phyloP scores from a whole-genome alignment of 164 flowering plant species.

The Macadamia tetraphylla region DNA sequence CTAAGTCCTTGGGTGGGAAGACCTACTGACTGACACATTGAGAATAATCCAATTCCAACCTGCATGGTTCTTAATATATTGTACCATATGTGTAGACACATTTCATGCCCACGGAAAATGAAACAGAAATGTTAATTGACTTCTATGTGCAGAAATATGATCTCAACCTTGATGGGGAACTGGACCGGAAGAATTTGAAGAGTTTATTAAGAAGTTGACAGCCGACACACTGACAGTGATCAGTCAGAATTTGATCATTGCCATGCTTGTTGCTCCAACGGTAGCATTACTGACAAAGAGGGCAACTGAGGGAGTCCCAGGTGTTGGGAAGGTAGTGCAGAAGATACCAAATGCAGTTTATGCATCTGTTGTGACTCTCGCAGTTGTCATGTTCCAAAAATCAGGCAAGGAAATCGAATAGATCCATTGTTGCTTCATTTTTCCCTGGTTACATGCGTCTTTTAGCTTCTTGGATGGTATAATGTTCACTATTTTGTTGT shows the following conservation, averaged over 20 bases:
- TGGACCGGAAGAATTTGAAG: constrained; percentile 70
- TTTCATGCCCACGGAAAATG: not conserved
- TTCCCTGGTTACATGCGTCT: not conserved
- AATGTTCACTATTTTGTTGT: too few species aligned
- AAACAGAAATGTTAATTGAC: not conserved
- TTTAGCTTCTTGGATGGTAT: too few species aligned
- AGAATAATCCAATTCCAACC: not conserved
- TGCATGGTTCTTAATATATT: not conserved
- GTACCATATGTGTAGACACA: too few species aligned
- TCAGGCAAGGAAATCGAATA: constrained; percentile 24
- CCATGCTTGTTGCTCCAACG: constrained; percentile 74
- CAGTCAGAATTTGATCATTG: constrained; percentile 66
- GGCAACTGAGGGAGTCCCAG: constrained; percentile 85
- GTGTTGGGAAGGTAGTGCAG: constrained; percentile 77
- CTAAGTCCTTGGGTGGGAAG: not conserved
- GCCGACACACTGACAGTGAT: constrained; percentile 48
- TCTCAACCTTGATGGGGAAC: constrained; percentile 66
- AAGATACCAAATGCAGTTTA: constrained; percentile 72
- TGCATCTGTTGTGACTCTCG: constrained; percentile 71
- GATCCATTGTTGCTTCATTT: not conserved
- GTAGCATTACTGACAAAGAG: constrained; percentile 74
- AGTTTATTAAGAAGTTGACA: constrained; percentile 53
- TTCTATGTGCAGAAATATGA: constrained; percentile 54
- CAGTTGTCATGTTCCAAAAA: constrained; percentile 52
- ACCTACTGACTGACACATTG: not conserved